These are phyloP conservation scores for Artemisia argyi DNA, from an alignment of 129 eudicot genomes.

Conservation along the genomic window DNA sequence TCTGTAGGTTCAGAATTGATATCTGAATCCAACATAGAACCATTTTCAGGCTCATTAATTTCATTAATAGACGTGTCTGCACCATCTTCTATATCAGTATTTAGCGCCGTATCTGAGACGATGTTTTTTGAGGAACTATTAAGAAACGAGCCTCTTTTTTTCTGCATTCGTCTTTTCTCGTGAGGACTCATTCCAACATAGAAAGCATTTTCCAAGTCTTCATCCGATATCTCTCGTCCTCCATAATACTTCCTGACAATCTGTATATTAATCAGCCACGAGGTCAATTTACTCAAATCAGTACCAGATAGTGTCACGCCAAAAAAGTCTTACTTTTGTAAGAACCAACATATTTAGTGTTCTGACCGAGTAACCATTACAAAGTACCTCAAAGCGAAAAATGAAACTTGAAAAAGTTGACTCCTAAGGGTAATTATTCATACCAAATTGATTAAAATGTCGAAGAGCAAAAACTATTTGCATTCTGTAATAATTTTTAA, in stretches of 20 bases:
- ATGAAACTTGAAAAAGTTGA: not conserved
- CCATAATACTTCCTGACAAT: slow-evolving; percentile 84
- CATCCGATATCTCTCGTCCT: slow-evolving; percentile 70
- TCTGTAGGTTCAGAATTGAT: not conserved
- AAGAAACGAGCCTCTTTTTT: slow-evolving; percentile 55
- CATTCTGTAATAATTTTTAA: too few relatives aligned
- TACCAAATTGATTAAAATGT: too few relatives aligned
- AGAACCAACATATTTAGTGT: not conserved
- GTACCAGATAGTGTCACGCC: not conserved
- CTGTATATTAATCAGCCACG: slow-evolving; percentile 33
- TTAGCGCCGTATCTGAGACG: slow-evolving; percentile 1
- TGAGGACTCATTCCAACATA: slow-evolving; percentile 93
- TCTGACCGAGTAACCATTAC: too few relatives aligned
- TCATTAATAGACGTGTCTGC: slow-evolving; percentile 7
- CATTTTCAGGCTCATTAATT: slow-evolving; percentile 21
- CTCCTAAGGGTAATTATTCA: too few relatives aligned
- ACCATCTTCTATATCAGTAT: not conserved
- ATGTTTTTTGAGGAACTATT: slow-evolving; percentile 21
- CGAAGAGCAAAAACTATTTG: too few relatives aligned
- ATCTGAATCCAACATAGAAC: slow-evolving; percentile 17
- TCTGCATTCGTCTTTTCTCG: slow-evolving; percentile 63
- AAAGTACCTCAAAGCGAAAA: too few relatives aligned
- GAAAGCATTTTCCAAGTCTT: slow-evolving; percentile 82
- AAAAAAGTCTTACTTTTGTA: not conserved
- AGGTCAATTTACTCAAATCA: not conserved